Evolutionary conservation across 768 basidiomycete species (phyloP), one percentile per base, ranked within the genome.

Genomic region (Suillus cothurnatus): DNA sequence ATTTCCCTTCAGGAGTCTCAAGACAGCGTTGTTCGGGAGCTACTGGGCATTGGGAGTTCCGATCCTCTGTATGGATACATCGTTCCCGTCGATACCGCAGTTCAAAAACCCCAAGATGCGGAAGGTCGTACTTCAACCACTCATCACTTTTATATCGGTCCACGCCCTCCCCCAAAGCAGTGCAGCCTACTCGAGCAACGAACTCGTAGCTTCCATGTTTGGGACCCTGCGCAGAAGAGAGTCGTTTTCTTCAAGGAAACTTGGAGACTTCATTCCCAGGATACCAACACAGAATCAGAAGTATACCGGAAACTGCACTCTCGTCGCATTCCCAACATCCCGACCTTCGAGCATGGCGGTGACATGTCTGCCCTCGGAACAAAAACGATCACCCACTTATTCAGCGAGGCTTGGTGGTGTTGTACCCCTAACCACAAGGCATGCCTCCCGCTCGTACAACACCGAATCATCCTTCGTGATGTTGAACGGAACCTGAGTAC

Each of bases 191-290:
- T 32, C 21, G 53, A 55, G 31, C 53, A 34, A 55, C 21, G 21
- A 34, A 14, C 53, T 55, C 53, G 12, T 34, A 14, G 32, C 21
- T n/a, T 55, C 53, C 31, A 32, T 55, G 31, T 34, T n/a, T 55
- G 53, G 32, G 53, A 55, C 21, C 3, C 14, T n/a, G 1, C 12
- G 32, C 53, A 55, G 21, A 55, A 32, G 32, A 34, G 11, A 64
- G 15, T 73, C 2, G 71, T 70, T 15, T 78, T 76, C 59, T 43
- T 79, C 28, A 78, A 77, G 67, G 78, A 79, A 61, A 65, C 61
- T 21, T 79, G 78, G 78, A 64, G 75, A 6, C 9, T 28, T 26
- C 38, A 69, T 8, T 34, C 62, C 6, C n/a, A 28, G 38, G 60
- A 34, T 12, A 43, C 67, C 47, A 62, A 64, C 39, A 65, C 70